A percentile compares a stretch with the other conserved stretches of the same genome.
phyloP scores from a whole-genome alignment of 176 grass and related monocot genomes.

The Themeda triandra region DNA sequence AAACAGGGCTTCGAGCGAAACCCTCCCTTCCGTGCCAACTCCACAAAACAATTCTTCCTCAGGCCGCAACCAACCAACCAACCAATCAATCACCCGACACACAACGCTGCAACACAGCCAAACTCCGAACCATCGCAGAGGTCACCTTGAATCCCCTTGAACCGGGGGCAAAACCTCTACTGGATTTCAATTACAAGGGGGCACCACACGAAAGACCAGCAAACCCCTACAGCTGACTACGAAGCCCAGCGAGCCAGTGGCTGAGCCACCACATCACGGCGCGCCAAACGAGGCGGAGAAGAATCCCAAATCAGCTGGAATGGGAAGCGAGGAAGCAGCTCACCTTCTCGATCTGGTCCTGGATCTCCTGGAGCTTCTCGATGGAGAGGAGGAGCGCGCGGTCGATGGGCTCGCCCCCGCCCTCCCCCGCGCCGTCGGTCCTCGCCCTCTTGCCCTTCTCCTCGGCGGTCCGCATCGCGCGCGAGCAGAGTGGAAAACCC shows the following conservation, averaged over 20 bases:
- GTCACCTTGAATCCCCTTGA: neutral
- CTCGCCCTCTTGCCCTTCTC: constrained; percentile 62
- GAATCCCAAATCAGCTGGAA: no score
- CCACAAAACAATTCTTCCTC: neutral
- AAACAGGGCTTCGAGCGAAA: neutral
- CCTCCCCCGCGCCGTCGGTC: constrained; percentile 26
- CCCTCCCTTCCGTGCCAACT: neutral
- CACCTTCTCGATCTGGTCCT: constrained; percentile 70
- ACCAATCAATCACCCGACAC: neutral
- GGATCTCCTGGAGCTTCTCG: constrained; percentile 63
- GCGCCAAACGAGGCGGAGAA: neutral
- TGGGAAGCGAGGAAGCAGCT: neutral
- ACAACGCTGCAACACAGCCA: no score
- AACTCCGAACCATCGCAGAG: neutral
- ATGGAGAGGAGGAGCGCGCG: constrained; percentile 39
- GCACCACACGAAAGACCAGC: neutral
- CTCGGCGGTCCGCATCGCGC: constrained; percentile 33
- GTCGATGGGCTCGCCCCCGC: constrained; percentile 41
- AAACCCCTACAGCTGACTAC: neutral
- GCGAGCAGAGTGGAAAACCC: neutral
- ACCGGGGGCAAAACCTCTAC: neutral
- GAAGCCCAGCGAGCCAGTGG: neutral
- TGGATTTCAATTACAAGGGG: neutral
- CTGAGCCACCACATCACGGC: neutral
- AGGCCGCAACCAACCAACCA: neutral